These are phyloP conservation scores for Crithidia expoeki DNA, from an alignment of 208 protist species.

Conservation along the genomic window DNA sequence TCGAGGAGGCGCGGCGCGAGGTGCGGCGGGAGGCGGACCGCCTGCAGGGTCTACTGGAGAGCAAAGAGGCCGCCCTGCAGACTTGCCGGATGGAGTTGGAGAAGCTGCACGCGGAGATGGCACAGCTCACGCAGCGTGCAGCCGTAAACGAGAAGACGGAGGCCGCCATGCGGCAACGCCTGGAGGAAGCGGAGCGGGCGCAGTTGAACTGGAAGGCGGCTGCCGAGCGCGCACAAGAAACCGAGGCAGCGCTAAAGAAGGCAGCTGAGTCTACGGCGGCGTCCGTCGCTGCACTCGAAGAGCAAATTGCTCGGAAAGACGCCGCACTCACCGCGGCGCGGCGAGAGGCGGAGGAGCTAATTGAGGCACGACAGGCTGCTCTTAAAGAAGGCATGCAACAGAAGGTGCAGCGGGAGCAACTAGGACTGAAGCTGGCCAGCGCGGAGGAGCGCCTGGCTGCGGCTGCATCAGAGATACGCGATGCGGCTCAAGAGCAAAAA, in stretches of 20 bases:
- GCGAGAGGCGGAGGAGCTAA: slow-evolving; percentile 24
- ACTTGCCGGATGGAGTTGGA: slow-evolving; percentile 27
- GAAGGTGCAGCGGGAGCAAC: slow-evolving; percentile 28
- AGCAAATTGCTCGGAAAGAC: slow-evolving; percentile 21
- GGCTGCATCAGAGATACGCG: slow-evolving; percentile 13
- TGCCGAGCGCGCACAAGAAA: slow-evolving; percentile 22
- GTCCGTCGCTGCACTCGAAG: slow-evolving; percentile 9
- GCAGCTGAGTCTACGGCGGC: slow-evolving; percentile 21
- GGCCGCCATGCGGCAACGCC: slow-evolving; percentile 22
- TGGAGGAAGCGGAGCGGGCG: slow-evolving; percentile 34
- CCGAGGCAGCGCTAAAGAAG: slow-evolving; percentile 22
- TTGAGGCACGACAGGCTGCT: slow-evolving; percentile 26
- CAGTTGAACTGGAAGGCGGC: slow-evolving; percentile 27
- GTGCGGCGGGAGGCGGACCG: slow-evolving; percentile 32
- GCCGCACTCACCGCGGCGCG: slow-evolving; percentile 21
- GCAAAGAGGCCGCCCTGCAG: slow-evolving; percentile 29
- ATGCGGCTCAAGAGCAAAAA: slow-evolving; percentile 33
- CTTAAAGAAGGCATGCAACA: slow-evolving; percentile 22
- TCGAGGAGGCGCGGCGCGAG: slow-evolving; percentile 37
- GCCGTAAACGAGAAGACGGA: slow-evolving; percentile 23
- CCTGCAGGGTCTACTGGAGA: slow-evolving; percentile 11
- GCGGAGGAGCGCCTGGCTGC: slow-evolving; percentile 31
- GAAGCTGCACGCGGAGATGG: slow-evolving; percentile 31
- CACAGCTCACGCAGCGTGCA: slow-evolving; percentile 32
- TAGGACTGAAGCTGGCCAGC: slow-evolving; percentile 25